Base-by-base conservation (phyloP, 257 asterid genomes). In the Parsonsia alboflavescens region DNA sequence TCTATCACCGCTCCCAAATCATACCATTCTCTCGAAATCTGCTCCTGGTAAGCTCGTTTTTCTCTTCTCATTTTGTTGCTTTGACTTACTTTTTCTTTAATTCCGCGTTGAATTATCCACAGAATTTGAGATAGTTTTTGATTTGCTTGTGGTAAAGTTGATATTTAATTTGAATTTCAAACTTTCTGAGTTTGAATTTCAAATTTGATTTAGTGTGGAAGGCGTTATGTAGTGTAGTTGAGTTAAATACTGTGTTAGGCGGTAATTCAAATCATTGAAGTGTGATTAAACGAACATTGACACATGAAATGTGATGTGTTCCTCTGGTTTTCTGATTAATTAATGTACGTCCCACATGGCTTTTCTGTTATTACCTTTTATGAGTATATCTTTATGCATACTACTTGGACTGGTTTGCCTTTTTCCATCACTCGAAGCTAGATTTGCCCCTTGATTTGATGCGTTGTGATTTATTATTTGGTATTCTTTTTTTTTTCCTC, bases 301-400 rank as follows among this genome's bases (percentile, higher is more conserved):
- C 74, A 70, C 33, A 36, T 52, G 56, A 33, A 33, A 33, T 7
- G 49, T 50, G 64, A 70, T 28, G 45, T 10, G 16, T 70, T 70
- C 9, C 15, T 36, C 0, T 70, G 0, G 56, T 36, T 28, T 45
- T 52, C 36, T 24, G 45, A 49, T 48, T 70, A 54, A 13, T 70
- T 70, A 48, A 33, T 70, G 58, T 48, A 30, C n/a, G 6, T 36
- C 11, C 28, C 74, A 70, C 74, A 70, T 70, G 74, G 73, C 26
- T 70, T 70, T 46, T 26, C 54, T 46, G 61, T 46, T 10, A 11
- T 70, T 70, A 46, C 45, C 59, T 49, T 44, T 30, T 48, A 6
- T 48, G 56, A 70, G 8, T 17, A 22, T 67, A 26, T 70, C 12
- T 49, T 48, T 49, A n/a, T 70, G 24, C 16, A 21, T 30, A 24